phyloP scores from a whole-genome alignment of 495 filamentous ascomycete genomes.

The Tricharina praecox region DNA sequence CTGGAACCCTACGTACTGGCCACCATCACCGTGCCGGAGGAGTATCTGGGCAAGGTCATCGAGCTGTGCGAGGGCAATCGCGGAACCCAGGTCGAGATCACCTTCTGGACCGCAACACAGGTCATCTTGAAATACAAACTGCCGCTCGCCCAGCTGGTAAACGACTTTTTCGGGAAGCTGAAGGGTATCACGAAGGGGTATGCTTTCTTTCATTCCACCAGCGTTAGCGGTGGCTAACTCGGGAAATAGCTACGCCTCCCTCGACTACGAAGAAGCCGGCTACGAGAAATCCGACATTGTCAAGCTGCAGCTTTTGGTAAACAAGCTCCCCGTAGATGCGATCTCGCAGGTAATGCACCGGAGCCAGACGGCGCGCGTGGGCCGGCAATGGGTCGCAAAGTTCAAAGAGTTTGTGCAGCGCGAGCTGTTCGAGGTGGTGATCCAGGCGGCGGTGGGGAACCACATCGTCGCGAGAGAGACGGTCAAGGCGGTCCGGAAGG shows the following conservation, averaged over 20 bases:
- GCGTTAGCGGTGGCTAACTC: constrained; percentile 36
- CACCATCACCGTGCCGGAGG: constrained; percentile 82
- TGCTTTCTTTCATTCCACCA: constrained; percentile 15
- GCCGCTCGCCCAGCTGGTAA: constrained; percentile 72
- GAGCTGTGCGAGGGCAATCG: constrained; percentile 82
- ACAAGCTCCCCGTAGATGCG: constrained; percentile 82
- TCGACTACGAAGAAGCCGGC: constrained; percentile 58
- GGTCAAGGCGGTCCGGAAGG: constrained; percentile 91
- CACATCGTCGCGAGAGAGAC: constrained; percentile 82
- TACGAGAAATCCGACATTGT: constrained; percentile 66
- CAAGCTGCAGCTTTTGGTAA: constrained; percentile 85
- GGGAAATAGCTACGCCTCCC: constrained; percentile 46
- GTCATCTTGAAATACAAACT: constrained; percentile 90
- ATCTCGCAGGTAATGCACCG: constrained; percentile 76
- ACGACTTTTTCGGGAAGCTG: constrained; percentile 93
- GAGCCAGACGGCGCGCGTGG: constrained; percentile 59
- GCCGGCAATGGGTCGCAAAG: constrained; percentile 76
- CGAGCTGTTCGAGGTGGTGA: constrained; percentile 91
- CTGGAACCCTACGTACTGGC: constrained; percentile 72
- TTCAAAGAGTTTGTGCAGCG: constrained; percentile 94
- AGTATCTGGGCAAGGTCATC: constrained; percentile 84
- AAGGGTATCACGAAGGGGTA: constrained; percentile 75
- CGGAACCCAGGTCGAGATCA: constrained; percentile 65
- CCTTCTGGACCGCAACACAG: constrained; percentile 85
- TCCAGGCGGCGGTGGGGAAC: constrained; percentile 75